These are phyloP conservation scores for Saturnispora halmiae DNA, from an alignment of 805 yeast species.

Conservation along the genomic window DNA sequence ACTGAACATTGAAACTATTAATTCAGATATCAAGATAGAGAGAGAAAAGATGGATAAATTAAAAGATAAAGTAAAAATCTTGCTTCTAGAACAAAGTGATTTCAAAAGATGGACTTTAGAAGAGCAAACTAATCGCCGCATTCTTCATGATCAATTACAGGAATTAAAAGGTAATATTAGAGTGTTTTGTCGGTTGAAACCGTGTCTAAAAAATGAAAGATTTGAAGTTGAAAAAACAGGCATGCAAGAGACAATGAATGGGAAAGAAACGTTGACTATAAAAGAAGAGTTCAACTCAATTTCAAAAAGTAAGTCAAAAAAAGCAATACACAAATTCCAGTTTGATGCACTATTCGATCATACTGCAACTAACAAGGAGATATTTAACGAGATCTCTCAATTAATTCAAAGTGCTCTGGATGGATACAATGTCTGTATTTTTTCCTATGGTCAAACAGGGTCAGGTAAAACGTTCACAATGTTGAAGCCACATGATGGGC, in stretches of 20 bases:
- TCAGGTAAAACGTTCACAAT: constrained; percentile 93
- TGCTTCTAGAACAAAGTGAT: constrained; percentile 20
- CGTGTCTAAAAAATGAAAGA: constrained; percentile 27
- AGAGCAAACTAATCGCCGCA: constrained; percentile 38
- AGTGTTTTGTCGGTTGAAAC: constrained; percentile 81
- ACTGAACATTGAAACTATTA: background rate
- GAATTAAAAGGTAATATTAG: constrained; percentile 88
- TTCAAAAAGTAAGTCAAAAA: constrained; percentile 14
- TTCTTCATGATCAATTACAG: constrained; percentile 65
- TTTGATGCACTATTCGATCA: constrained; percentile 75
- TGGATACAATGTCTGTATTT: constrained; percentile 86
- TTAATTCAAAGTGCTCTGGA: constrained; percentile 77
- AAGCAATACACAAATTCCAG: constrained; percentile 34
- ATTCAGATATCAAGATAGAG: constrained; percentile 4
- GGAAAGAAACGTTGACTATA: constrained; percentile 26
- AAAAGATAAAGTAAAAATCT: constrained; percentile 10
- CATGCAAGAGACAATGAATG: constrained; percentile 16
- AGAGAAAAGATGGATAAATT: background rate
- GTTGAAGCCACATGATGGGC: constrained; percentile 64
- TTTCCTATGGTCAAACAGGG: constrained; percentile 96
- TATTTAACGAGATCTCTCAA: constrained; percentile 81
- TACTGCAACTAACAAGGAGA: constrained; percentile 42
- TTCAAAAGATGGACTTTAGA: constrained; percentile 23
- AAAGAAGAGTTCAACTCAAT: constrained; percentile 11
- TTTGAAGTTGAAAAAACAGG: constrained; percentile 12